A percentile compares a stretch with the other conserved stretches of the same genome.
phyloP scores from a whole-genome alignment of 306 rosid genomes.

The Oemleria cerasiformis region DNA sequence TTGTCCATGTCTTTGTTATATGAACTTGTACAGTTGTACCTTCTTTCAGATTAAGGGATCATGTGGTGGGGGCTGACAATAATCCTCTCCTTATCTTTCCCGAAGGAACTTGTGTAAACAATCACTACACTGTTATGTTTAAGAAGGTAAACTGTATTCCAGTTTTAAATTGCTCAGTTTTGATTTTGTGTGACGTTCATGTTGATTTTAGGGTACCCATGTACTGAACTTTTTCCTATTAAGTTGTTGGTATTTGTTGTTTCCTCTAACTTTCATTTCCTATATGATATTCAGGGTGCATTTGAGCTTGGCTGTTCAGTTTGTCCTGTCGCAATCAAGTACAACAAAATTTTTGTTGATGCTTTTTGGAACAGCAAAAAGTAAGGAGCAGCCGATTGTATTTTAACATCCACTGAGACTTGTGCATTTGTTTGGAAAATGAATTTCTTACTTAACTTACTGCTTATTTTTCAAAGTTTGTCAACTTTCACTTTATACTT shows the following conservation, averaged over 20 bases:
- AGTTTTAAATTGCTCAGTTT: neutral
- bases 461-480: neutral
- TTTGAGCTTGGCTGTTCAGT: slow-evolving; percentile 94
- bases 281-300: slow-evolving; percentile 69
- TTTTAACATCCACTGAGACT: slow-evolving; percentile 1
- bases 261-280: slow-evolving; percentile 21
- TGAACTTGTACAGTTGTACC: slow-evolving; percentile 11
- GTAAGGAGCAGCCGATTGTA: slow-evolving; percentile 40
- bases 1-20: slow-evolving; percentile 15
- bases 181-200: neutral
- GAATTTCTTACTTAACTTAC: slow-evolving; percentile 6
- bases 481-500: neutral
- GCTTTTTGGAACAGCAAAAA: slow-evolving; percentile 98
- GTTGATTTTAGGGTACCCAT: neutral
- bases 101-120: slow-evolving; percentile 98
- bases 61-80: slow-evolving; percentile 78
- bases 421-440: neutral
- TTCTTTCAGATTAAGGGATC: slow-evolving; percentile 76
- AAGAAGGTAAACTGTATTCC: slow-evolving; percentile 60
- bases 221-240: neutral
- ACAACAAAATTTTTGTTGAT: slow-evolving; percentile 94
- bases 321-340: slow-evolving; percentile 93
- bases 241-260: slow-evolving; percentile 11
- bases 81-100: slow-evolving; percentile 98
- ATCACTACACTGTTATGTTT: slow-evolving; percentile 94